Evolutionary conservation across 805 yeast species (phyloP), one percentile per base, ranked within the genome.

Genomic region (Pichia nakasei): DNA sequence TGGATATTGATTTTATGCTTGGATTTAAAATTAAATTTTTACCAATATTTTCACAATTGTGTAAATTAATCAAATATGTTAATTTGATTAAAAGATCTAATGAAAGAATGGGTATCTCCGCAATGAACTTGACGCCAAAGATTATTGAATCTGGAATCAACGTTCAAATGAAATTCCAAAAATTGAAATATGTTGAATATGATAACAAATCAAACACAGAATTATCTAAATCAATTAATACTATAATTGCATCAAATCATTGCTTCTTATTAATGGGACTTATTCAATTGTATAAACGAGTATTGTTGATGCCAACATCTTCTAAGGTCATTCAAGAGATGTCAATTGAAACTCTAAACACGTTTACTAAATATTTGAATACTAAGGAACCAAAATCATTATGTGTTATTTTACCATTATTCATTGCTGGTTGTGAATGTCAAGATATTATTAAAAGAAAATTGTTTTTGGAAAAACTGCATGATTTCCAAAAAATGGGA

Each of bases 1-100:
- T 60, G 26, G 77, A 75, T 50, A 75, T 82, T 41, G 87, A 82
- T 55, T 74, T 72, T 45, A 64, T 80, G 40, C 63, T 73, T 42
- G 94, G 93, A 1, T 76, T 85, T 56, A 88, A 84, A 50, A 66
- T 79, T 12, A 68, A 68, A 47, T 69, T 82, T 45, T 63, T 84
- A 19, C 81, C 84, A 0, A 67, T 72, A 27, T 75, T 76, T 48
- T 69, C 81, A 19, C 70, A 75, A 36, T 68, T 80, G 9, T 60
- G 70, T 15, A 52, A 57, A 35, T 49, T 76, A 36, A 66, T 73
- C 21, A 61, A 68, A 39, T 51, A 59, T 39, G 46, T 58, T 22
- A 55, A 60, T 22, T 32, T 61, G 6, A 35, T 45, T 2, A 39
- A 53, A 15, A 42, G 45, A 13, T 21, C 48, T 3, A 39, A 51